Evolutionary conservation across 441 rosid genomes (phyloP).

Genomic region (Theobroma grandiflorum): DNA sequence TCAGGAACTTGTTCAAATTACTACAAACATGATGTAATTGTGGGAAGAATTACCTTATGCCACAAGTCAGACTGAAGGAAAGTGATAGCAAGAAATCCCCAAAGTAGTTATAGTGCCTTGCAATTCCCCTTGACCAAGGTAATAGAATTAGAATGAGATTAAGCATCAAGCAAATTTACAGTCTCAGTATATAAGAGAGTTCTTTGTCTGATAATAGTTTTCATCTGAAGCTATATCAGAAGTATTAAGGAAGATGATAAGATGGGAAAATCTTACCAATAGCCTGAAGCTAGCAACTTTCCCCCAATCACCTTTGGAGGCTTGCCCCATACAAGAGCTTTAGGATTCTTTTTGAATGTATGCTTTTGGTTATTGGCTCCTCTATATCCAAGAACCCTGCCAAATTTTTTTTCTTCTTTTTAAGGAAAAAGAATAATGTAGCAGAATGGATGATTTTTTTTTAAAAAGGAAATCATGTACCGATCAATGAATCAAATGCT

Average conservation of each 20-base stretch:
- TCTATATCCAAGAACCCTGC: constrained; percentile 79
- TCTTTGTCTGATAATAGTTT: no score
- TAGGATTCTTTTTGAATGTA: constrained; percentile 81
- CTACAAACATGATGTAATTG: no score
- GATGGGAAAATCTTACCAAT: constrained; percentile 57
- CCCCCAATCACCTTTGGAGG: constrained; percentile 85
- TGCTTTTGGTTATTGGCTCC: constrained; percentile 93
- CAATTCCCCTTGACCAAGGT: constrained; percentile 72
- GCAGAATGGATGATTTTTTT: not conserved
- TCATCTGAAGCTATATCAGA: not conserved
- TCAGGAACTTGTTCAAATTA: not conserved
- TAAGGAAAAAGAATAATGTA: not conserved
- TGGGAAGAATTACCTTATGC: constrained; percentile 59
- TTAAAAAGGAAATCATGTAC: no score
- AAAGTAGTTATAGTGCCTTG: constrained; percentile 93
- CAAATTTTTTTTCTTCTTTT: not conserved
- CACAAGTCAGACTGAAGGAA: constrained; percentile 88
- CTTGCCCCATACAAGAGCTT: constrained; percentile 81
- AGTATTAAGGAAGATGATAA: not conserved
- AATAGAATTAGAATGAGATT: constrained; percentile 10
- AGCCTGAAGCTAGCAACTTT: constrained; percentile 92
- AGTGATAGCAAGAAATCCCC: constrained; percentile 85
- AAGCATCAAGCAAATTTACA: not conserved
- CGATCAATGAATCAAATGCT: no score
- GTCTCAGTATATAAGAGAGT: not conserved